Conservation (phyloP, 352 stramenopile genomes). For the Globisporangium irregulare region DNA sequence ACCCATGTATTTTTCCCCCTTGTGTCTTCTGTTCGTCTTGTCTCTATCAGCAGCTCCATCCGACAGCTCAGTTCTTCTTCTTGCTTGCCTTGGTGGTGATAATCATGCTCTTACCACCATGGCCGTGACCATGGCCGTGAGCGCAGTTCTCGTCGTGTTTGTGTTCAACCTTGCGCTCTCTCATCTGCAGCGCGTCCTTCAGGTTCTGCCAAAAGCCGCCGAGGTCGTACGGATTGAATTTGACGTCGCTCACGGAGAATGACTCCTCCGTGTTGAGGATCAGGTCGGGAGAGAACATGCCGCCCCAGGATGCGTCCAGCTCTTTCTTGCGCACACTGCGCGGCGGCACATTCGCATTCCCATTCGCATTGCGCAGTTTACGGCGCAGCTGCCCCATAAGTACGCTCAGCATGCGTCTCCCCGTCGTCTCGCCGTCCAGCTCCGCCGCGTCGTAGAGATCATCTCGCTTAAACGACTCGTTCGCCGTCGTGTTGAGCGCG, state of each 20-base stretch:
- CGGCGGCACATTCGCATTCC: slow-evolving; percentile 6
- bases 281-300: slow-evolving; percentile 60
- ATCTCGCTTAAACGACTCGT: slow-evolving; percentile 84
- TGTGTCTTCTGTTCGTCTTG: not conserved
- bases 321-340: slow-evolving; percentile 45
- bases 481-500: slow-evolving; percentile 66
- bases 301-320: slow-evolving; percentile 73
- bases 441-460: slow-evolving; percentile 57
- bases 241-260: slow-evolving; percentile 69
- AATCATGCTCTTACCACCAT: not conserved
- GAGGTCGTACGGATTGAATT: slow-evolving; percentile 78
- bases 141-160: not conserved
- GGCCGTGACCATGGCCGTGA: slow-evolving; percentile 1
- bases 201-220: slow-evolving; percentile 55
- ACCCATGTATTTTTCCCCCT: not conserved
- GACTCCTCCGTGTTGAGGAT: slow-evolving; percentile 74
- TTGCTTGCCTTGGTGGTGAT: slow-evolving; percentile 19
- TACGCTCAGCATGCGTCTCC: slow-evolving; percentile 39
- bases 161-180: not conserved
- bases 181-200: slow-evolving; percentile 48
- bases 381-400: slow-evolving; percentile 44
- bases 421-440: slow-evolving; percentile 40
- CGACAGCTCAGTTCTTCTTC: slow-evolving; percentile 25
- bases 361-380: slow-evolving; percentile 22
- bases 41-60: not conserved